Evolutionary conservation across 2,329 filamentous ascomycete species (phyloP).

Genomic region (Diaporthe australafricana): DNA sequence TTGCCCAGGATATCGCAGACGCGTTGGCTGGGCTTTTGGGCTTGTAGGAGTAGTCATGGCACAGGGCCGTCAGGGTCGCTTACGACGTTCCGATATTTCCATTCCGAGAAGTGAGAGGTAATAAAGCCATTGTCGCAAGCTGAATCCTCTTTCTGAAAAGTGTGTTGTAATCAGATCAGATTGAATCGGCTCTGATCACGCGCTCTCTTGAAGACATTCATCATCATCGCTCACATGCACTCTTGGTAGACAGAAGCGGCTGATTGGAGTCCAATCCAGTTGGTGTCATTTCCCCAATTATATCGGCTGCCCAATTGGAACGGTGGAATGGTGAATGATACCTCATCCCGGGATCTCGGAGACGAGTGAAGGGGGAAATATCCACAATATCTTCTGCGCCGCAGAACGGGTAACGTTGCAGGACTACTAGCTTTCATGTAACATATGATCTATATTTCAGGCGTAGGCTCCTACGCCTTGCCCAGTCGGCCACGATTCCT

Average conservation of each 20-base stretch:
- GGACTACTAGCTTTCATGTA: constrained; percentile 12
- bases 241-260: neutral
- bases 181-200: neutral
- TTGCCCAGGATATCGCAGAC: constrained; percentile 61
- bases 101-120: neutral
- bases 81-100: too few species aligned
- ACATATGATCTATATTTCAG: constrained; percentile 20
- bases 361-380: constrained; percentile 11
- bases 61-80: neutral
- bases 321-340: neutral
- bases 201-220: neutral
- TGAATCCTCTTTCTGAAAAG: too few species aligned
- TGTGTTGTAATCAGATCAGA: neutral
- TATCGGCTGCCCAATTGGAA: constrained; percentile 20
- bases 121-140: neutral
- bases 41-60: neutral
- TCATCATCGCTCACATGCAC: neutral
- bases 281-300: constrained; percentile 9
- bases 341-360: constrained; percentile 2
- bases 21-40: constrained; percentile 49
- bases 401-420: constrained; percentile 22
- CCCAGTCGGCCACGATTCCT: neutral
- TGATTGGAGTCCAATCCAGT: neutral
- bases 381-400: constrained; percentile 5
- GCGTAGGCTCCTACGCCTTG: neutral